Evolutionary conservation across 768 basidiomycete species (phyloP).

Genomic region (Mycena amicta): DNA sequence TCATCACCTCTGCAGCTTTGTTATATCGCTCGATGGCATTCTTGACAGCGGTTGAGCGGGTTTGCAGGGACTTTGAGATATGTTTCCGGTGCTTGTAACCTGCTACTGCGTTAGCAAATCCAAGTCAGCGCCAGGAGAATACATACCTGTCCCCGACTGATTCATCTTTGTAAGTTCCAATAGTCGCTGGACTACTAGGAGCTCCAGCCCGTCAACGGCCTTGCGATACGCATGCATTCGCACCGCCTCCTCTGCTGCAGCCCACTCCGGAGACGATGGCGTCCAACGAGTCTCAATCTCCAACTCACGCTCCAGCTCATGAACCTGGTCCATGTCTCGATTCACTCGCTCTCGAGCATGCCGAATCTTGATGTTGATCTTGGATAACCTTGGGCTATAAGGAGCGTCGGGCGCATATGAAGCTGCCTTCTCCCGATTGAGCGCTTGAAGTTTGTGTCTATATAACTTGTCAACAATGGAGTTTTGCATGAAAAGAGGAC

Average conservation of each 20-base stretch:
- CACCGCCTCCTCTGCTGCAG: background rate
- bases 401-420: background rate
- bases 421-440: background rate
- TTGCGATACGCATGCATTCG: slow-evolving; percentile 6
- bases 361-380: slow-evolving; percentile 1
- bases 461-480: no score
- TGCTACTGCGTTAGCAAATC: no score
- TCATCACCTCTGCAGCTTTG: slow-evolving; percentile 6
- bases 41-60: slow-evolving; percentile 22
- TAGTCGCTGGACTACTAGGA: slow-evolving; percentile 14
- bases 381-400: background rate
- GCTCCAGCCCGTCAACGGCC: slow-evolving; percentile 17
- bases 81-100: slow-evolving; percentile 25
- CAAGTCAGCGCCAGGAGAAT: background rate
- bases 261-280: slow-evolving; percentile 16
- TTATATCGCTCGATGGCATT: slow-evolving; percentile 25
- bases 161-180: slow-evolving; percentile 28
- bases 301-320: slow-evolving; percentile 16
- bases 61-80: slow-evolving; percentile 24
- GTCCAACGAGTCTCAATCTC: slow-evolving; percentile 16
- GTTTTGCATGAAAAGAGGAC: no score
- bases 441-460: background rate
- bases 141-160: slow-evolving; percentile 21
- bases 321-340: slow-evolving; percentile 5
- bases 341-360: slow-evolving; percentile 19